phyloP scores from a whole-genome alignment of 805 yeast genomes.

The Candida pseudofarinosa region DNA sequence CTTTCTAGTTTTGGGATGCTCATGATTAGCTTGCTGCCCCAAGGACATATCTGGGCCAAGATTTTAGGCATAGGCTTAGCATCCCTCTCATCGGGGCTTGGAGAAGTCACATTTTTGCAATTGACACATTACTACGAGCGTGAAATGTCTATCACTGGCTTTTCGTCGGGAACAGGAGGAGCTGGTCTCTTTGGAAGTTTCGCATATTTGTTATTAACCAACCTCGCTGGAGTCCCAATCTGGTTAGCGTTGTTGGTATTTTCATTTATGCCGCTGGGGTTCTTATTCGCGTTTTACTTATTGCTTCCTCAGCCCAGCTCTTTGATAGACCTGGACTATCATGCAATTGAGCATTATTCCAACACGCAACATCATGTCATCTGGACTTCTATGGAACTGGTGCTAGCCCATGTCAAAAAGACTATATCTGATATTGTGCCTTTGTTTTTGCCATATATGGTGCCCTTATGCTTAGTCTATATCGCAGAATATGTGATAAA shows the following conservation, averaged over 20 bases:
- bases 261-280: constrained; percentile 50
- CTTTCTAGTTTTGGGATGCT: constrained; percentile 75
- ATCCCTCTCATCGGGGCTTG: constrained; percentile 81
- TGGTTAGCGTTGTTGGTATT: constrained; percentile 54
- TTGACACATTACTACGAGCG: constrained; percentile 72
- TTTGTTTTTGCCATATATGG: constrained; percentile 64
- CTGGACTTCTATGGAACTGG: constrained; percentile 3
- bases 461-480: constrained; percentile 81
- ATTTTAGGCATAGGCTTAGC: constrained; percentile 75
- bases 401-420: constrained; percentile 9
- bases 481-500: constrained; percentile 83
- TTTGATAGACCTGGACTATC: not conserved
- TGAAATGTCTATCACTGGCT: constrained; percentile 66
- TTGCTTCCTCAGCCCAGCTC: constrained; percentile 17
- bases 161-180: constrained; percentile 94
- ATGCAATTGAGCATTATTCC: not conserved
- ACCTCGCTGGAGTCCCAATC: constrained; percentile 56
- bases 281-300: constrained; percentile 28
- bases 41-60: constrained; percentile 32
- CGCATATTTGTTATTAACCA: constrained; percentile 65
- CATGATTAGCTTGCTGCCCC: constrained; percentile 44
- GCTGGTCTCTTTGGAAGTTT: constrained; percentile 89
- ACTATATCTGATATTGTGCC: constrained; percentile 33
- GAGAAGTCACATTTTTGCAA: constrained; percentile 85
- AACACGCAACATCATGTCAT: not conserved